Percentiles rank a stretch among this genome's conserved stretches.
These are phyloP conservation scores for Talaromyces pinophilus DNA, from an alignment of 2,329 filamentous ascomycete genomes.

Conservation along the genomic window DNA sequence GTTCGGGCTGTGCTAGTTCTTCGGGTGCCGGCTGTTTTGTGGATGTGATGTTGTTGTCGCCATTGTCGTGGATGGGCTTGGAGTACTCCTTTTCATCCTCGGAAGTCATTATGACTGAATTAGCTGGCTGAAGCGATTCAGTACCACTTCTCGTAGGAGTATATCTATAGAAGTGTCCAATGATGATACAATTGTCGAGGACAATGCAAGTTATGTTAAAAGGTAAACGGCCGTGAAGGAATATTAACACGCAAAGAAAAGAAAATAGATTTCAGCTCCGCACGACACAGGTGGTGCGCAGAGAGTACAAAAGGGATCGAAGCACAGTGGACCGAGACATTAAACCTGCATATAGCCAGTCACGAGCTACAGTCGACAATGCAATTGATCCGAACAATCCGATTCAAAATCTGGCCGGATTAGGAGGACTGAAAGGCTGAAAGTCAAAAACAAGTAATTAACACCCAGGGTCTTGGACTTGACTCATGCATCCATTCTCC, in stretches of 20 bases:
- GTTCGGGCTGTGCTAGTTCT: background rate
- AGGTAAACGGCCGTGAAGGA: slow-evolving; percentile 6
- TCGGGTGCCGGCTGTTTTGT: background rate
- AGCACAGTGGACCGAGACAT: background rate
- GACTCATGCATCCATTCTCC: slow-evolving; percentile 2
- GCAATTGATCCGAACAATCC: background rate
- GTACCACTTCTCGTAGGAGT: background rate
- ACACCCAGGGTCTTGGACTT: background rate
- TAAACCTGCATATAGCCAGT: background rate
- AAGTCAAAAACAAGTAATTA: background rate
- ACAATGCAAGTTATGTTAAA: slow-evolving; percentile 2
- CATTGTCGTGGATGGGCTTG: slow-evolving; percentile 18
- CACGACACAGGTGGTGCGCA: slow-evolving; percentile 3
- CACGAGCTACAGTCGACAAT: slow-evolving; percentile 1
- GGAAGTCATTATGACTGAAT: slow-evolving; percentile 15
- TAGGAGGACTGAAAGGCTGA: background rate
- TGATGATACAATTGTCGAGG: background rate
- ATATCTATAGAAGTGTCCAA: background rate
- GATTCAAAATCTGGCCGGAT: slow-evolving; percentile 1
- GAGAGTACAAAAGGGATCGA: slow-evolving; percentile 3
- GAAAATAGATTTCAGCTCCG: background rate
- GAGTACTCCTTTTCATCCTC: slow-evolving; percentile 19
- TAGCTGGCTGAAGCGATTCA: background rate
- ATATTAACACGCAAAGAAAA: background rate
- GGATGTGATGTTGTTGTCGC: background rate